Evolutionary conservation across 495 filamentous ascomycete genomes (phyloP), one percentile per base, ranked within the genome.

Genomic region (Terfezia claveryi): DNA sequence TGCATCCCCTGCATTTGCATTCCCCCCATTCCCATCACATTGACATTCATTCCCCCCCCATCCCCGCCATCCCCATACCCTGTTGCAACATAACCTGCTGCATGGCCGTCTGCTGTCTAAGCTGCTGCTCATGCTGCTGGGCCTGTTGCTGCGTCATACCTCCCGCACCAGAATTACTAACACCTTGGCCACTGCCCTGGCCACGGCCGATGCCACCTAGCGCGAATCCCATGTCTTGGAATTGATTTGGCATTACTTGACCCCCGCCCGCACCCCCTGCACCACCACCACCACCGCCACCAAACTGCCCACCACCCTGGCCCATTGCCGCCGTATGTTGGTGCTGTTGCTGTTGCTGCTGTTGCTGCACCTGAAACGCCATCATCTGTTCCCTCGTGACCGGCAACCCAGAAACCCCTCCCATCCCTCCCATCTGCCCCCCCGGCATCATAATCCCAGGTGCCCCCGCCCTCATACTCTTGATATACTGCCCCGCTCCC

Each of bases 11-110:
- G 27, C 27, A 32, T 32, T 2, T 32, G 27, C 27, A 32, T 32
- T 2, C 1, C 27, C 27, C 27, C 27, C 27, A 32, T 32, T 7
- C 27, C 27, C 20, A 20, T 20, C 20, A 20, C 20, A 20, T 32
- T 32, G 27, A 20, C 20, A 20, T 20, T 20, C 20, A 27, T 9
- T 38, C 55, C 36, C 10, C 36, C 23, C 37, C 53, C 44, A 23
- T 37, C 8, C 60, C 52, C 8, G 55, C 59, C 49, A 61, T 56
- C 46, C 60, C 60, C 59, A 62, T 62, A 8, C 56, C 53, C 17
- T 62, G 59, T 20, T 59, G 55, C 50, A 62, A 56, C 55, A 44
- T 53, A 23, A 16, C 32, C 50, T 53, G 58, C 27, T 16, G 37
- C 51, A 62, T 52, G 16, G 58, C 53, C 59, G 62, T 59, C 36